These are phyloP conservation scores for Sarocladiaceae sp. DNA, from an alignment of 2,329 filamentous ascomycete genomes.

Conservation along the genomic window DNA sequence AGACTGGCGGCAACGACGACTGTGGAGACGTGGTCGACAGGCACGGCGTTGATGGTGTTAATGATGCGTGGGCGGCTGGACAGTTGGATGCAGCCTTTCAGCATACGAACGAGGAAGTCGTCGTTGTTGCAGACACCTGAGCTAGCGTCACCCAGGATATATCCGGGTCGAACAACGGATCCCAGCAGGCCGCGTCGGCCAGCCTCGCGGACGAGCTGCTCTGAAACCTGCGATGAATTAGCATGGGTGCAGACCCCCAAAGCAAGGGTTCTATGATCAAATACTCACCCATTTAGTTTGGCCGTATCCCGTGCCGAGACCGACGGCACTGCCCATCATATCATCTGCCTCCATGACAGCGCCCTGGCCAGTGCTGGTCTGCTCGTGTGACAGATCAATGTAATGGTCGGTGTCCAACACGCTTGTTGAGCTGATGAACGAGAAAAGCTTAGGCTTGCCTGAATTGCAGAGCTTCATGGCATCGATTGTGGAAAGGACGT, in stretches of 20 bases:
- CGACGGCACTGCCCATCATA: constrained; percentile 66
- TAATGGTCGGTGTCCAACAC: constrained; percentile 80
- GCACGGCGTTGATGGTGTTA: constrained; percentile 87
- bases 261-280: background rate
- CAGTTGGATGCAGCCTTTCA: constrained; percentile 84
- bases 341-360: constrained; percentile 72
- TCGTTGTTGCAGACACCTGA: constrained; percentile 73
- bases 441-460: constrained; percentile 70
- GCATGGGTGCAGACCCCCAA: constrained; percentile 25
- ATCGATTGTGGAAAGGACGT: constrained; percentile 77
- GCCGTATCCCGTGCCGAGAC: constrained; percentile 81
- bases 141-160: constrained; percentile 68
- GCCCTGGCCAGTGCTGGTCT: constrained; percentile 51
- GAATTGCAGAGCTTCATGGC: constrained; percentile 67
- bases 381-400: constrained; percentile 62
- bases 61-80: constrained; percentile 64
- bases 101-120: constrained; percentile 81
- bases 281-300: constrained; percentile 78
- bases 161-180: constrained; percentile 74
- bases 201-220: constrained; percentile 68
- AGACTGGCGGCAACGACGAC: constrained; percentile 71
- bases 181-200: constrained; percentile 70
- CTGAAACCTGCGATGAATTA: constrained; percentile 29
- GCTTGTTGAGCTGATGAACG: constrained; percentile 70
- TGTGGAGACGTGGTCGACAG: constrained; percentile 76